Conservation (phyloP, 225 moss, liverwort and hornwort genomes). For the Thuidium tamariscinum region DNA sequence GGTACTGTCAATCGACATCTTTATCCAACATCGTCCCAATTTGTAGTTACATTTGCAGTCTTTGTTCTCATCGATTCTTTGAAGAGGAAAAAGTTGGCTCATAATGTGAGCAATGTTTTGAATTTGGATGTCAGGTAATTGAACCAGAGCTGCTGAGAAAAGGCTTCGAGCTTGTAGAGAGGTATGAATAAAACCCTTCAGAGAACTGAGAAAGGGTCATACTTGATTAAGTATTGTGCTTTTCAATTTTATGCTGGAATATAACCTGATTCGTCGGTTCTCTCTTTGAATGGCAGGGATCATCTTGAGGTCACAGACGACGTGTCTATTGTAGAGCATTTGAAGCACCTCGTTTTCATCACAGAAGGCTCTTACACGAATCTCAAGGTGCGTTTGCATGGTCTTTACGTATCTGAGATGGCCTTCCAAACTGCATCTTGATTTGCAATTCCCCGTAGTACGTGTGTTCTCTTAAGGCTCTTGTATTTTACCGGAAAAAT, state of each 20-base stretch:
- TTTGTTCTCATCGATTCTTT: not conserved
- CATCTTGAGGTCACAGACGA: slow-evolving; percentile 70
- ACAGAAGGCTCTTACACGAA: slow-evolving; percentile 81
- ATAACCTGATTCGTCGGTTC: not conserved
- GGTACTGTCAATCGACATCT: slow-evolving; percentile 11
- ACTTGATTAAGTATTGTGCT: not conserved
- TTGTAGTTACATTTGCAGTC: not conserved
- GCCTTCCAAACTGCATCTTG: not conserved
- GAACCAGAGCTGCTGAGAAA: slow-evolving; percentile 60
- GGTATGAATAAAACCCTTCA: slow-evolving; percentile 4
- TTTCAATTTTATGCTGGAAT: not conserved
- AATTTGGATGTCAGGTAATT: slow-evolving; percentile 43
- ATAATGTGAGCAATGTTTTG: not conserved
- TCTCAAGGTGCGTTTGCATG: slow-evolving; percentile 38
- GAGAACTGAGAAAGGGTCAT: not conserved
- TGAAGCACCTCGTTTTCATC: slow-evolving; percentile 79
- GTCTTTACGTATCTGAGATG: not conserved
- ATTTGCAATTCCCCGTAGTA: not conserved
- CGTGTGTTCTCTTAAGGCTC: too few relatives aligned
- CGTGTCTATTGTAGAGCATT: slow-evolving; percentile 80
- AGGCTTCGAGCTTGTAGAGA: slow-evolving; percentile 75
- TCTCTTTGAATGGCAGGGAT: slow-evolving; percentile 26
- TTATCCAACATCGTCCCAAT: not conserved
- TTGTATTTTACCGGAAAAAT: not conserved
- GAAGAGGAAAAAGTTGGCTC: not conserved